Conservation (phyloP, 1,139 yeast genomes). For the Taphrina pruni region DNA sequence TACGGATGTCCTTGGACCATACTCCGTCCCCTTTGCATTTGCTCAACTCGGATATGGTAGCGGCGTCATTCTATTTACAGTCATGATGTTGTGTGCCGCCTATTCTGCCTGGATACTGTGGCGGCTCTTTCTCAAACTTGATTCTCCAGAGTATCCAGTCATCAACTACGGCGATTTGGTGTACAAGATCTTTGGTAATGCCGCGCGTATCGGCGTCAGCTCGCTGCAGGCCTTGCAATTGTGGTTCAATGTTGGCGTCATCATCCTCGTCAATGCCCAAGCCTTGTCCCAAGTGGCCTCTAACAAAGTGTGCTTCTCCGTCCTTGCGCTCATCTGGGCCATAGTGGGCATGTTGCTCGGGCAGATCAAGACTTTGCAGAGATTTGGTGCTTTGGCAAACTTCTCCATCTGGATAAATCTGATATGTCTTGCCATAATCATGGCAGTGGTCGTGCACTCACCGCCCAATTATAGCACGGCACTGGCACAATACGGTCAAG, state of each 20-base stretch:
- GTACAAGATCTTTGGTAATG: constrained; percentile 53
- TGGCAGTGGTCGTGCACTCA: constrained; percentile 6
- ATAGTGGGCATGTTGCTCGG: constrained; percentile 56
- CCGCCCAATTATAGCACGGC: constrained; percentile 14
- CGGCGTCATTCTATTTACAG: constrained; percentile 54
- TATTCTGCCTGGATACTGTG: constrained; percentile 54
- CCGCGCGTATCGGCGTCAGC: constrained; percentile 52
- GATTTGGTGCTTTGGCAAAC: constrained; percentile 56
- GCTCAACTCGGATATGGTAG: constrained; percentile 57
- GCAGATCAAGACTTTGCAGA: constrained; percentile 54
- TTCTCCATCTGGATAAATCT: constrained; percentile 44
- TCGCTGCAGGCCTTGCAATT: constrained; percentile 51
- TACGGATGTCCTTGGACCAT: constrained; percentile 58
- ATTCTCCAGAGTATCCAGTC: constrained; percentile 56
- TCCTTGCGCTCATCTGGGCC: constrained; percentile 56
- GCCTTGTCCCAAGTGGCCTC: constrained; percentile 55
- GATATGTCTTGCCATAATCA: constrained; percentile 47
- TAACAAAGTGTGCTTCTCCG: constrained; percentile 53
- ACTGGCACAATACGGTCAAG: constrained; percentile 2
- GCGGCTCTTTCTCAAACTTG: constrained; percentile 51
- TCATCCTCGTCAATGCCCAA: constrained; percentile 56
- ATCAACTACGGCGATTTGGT: constrained; percentile 55
- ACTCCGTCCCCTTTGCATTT: constrained; percentile 57
- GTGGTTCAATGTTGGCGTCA: constrained; percentile 56
- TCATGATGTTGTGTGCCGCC: constrained; percentile 56